Evolutionary conservation across 2,329 filamentous ascomycete genomes (phyloP).

Genomic region (Coniochaeta sp.): DNA sequence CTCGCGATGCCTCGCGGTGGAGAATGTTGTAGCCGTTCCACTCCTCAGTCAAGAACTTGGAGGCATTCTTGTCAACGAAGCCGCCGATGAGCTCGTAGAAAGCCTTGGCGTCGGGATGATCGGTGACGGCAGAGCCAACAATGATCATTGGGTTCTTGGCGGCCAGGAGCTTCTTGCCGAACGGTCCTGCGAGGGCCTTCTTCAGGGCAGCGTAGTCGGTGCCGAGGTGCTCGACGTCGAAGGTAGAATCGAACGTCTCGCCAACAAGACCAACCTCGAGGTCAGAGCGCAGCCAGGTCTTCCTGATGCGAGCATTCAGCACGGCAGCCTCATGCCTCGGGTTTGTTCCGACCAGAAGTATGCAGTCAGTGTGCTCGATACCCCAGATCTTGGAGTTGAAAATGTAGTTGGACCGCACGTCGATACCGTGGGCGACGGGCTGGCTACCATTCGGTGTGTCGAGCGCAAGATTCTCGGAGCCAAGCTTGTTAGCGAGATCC

Average conservation of each 20-base stretch:
- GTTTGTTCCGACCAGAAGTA: constrained; percentile 92
- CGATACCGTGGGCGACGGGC: constrained; percentile 85
- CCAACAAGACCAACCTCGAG: constrained; percentile 89
- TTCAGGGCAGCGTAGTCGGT: constrained; percentile 73
- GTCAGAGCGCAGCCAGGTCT: constrained; percentile 95
- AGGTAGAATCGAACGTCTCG: constrained; percentile 86
- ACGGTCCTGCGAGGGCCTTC: constrained; percentile 73
- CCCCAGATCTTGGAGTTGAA: constrained; percentile 96
- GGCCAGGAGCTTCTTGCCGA: constrained; percentile 83
- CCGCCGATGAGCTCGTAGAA: constrained; percentile 85
- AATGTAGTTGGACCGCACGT: constrained; percentile 87
- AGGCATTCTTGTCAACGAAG: constrained; percentile 89
- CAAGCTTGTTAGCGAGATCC: constrained; percentile 92
- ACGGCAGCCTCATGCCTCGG: constrained; percentile 91
- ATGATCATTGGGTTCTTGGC: constrained; percentile 96
- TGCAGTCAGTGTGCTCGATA: constrained; percentile 86
- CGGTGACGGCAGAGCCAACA: constrained; percentile 83
- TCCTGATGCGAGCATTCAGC: constrained; percentile 91
- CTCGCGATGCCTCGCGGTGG: constrained; percentile 85
- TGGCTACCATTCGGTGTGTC: constrained; percentile 79
- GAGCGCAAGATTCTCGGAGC: constrained; percentile 89
- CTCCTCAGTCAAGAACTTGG: constrained; percentile 78
- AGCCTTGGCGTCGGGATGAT: constrained; percentile 84
- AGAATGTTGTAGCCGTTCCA: constrained; percentile 99
- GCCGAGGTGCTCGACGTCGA: constrained; percentile 90